Evolutionary conservation across 805 yeast species (phyloP).

Genomic region (Zygotorulaspora danielsina): DNA sequence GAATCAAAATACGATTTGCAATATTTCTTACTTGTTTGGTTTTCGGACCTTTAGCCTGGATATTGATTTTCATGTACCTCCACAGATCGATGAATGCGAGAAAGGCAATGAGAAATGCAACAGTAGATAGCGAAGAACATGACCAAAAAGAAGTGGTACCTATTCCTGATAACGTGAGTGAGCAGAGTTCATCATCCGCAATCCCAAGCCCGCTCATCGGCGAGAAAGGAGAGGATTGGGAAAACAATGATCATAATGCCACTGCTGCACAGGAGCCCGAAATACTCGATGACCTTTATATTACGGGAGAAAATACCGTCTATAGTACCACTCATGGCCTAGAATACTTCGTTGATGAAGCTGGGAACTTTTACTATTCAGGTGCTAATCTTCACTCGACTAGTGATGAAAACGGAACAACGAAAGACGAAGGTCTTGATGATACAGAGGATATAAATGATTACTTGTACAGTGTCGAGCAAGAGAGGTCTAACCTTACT

Average conservation of each 20-base stretch:
- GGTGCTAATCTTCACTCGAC: constrained; percentile 12
- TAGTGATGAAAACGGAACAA: constrained; percentile 10
- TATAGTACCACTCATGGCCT: constrained; percentile 23
- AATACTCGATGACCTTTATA: constrained; percentile 15
- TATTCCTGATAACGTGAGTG: background rate
- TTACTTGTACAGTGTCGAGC: constrained; percentile 13
- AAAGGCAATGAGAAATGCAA: background rate
- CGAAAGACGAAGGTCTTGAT: constrained; percentile 6
- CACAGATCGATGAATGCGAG: constrained; percentile 2
- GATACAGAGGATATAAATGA: constrained; percentile 12
- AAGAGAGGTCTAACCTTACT: constrained; percentile 13
- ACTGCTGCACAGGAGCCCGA: background rate
- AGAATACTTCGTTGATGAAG: constrained; percentile 22
- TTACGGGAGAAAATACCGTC: constrained; percentile 19
- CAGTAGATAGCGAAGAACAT: background rate
- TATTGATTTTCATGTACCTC: constrained; percentile 8
- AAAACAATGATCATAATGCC: background rate
- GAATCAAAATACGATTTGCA: constrained; percentile 12
- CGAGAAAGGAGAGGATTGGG: background rate
- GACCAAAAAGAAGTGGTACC: background rate
- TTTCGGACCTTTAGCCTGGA: constrained; percentile 16
- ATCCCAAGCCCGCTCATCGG: background rate
- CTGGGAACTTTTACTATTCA: constrained; percentile 28
- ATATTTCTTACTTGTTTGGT: constrained; percentile 18
- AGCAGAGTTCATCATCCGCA: background rate